phyloP scores from a whole-genome alignment of 306 rosid genomes.

The Cucumis melo region DNA sequence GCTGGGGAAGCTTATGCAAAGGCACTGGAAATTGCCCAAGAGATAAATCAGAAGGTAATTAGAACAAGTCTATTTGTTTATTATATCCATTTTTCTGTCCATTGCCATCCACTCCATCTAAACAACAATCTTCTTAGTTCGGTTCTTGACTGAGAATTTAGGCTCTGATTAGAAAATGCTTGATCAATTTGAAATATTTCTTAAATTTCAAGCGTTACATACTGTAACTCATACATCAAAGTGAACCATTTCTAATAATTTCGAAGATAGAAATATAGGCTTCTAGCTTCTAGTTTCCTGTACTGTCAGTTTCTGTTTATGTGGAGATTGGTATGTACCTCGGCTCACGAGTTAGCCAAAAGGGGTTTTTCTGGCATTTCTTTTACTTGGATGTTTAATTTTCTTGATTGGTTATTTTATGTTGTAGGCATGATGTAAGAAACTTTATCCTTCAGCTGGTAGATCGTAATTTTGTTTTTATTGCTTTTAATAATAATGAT shows the following conservation, averaged over 20 bases:
- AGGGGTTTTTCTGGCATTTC: too few species aligned
- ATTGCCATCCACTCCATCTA: not conserved
- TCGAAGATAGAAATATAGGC: not conserved
- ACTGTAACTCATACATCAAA: not conserved
- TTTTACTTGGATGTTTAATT: too few species aligned
- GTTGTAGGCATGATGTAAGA: too few species aligned
- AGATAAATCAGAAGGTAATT: conserved; percentile 63
- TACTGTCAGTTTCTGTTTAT: too few species aligned
- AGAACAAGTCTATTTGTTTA: not conserved
- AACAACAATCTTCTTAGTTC: not conserved
- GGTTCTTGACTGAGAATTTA: not conserved
- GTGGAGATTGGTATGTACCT: too few species aligned
- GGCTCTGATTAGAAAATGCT: not conserved
- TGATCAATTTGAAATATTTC: not conserved
- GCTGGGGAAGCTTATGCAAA: conserved; percentile 62
- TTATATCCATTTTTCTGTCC: too few species aligned
- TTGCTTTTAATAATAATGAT: too few species aligned
- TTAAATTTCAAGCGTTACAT: not conserved
- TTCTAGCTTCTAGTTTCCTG: too few species aligned
- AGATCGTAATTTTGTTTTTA: too few species aligned
- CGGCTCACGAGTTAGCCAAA: too few species aligned
- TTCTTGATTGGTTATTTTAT: too few species aligned
- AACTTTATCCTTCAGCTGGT: too few species aligned
- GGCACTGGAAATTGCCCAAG: conserved; percentile 71
- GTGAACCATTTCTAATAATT: not conserved